Percentiles rank a stretch among this genome's conserved stretches.
Evolutionary conservation across 2,329 filamentous ascomycete genomes (phyloP).

Genomic region (Elsinoe fawcettii): DNA sequence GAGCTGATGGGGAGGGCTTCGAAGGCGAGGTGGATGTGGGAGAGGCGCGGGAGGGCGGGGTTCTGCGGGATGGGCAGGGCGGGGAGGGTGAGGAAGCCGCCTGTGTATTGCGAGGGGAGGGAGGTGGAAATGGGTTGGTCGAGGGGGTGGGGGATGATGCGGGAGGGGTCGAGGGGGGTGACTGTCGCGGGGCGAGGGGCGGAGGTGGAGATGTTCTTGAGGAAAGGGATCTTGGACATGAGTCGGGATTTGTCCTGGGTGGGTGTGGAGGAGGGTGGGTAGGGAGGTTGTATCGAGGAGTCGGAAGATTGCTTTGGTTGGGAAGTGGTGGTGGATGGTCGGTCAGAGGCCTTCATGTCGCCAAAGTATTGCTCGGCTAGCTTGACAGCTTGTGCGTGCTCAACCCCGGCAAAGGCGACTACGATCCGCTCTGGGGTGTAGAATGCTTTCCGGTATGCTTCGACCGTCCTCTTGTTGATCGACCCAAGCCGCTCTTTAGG

Average conservation of each 20-base stretch:
- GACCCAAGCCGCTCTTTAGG: constrained; percentile 69
- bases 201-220: constrained; percentile 80
- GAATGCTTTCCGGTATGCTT: constrained; percentile 73
- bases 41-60: constrained; percentile 70
- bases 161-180: constrained; percentile 43
- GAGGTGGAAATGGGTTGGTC: constrained; percentile 49
- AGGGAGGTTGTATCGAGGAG: constrained; percentile 30
- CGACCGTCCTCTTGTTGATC: constrained; percentile 67
- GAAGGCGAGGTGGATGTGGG: constrained; percentile 91
- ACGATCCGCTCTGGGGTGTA: constrained; percentile 88
- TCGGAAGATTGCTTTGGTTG: constrained; percentile 25
- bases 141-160: constrained; percentile 35
- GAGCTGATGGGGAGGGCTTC: constrained; percentile 87
- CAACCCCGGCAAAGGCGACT: constrained; percentile 86
- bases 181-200: constrained; percentile 56
- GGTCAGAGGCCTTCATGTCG: constrained; percentile 58
- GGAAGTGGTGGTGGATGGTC: constrained; percentile 9
- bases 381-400: constrained; percentile 70
- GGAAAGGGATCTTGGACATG: constrained; percentile 76
- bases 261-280: constrained; percentile 35
- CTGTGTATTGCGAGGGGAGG: constrained; percentile 74
- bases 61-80: constrained; percentile 69
- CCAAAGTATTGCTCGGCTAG: constrained; percentile 83
- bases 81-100: constrained; percentile 82
- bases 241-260: constrained; percentile 55